A percentile compares a stretch with the other conserved stretches of the same genome.
Evolutionary conservation across 2,329 filamentous ascomycete species (phyloP).

Genomic region (Colletotrichum higginsianum): DNA sequence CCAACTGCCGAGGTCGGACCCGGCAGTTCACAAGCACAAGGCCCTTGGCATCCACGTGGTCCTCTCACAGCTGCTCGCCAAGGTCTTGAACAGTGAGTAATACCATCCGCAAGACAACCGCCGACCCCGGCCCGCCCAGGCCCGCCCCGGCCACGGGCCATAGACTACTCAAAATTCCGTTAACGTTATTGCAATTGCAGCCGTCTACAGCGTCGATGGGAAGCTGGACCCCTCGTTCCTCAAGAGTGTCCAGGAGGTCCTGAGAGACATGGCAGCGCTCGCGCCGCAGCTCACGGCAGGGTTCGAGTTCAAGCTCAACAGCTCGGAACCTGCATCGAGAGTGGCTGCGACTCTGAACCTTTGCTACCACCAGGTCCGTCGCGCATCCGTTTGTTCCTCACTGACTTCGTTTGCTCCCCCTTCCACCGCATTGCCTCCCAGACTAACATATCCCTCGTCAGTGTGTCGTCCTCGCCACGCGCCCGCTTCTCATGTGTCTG

Average conservation of each 20-base stretch:
- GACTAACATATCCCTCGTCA: background rate
- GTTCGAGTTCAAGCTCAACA: constrained; percentile 32
- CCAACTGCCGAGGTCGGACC: constrained; percentile 14
- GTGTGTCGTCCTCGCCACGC: constrained; percentile 26
- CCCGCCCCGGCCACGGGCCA: too few relatives aligned
- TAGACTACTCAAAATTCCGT: background rate
- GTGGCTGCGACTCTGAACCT: constrained; percentile 25
- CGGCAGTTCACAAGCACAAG: constrained; percentile 4
- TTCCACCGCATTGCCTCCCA: too few relatives aligned
- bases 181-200: background rate
- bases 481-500: constrained; percentile 23
- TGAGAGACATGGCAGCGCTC: constrained; percentile 19
- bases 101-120: accelerated
- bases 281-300: constrained; percentile 18
- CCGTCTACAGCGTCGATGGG: constrained; percentile 30
- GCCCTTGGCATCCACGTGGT: constrained; percentile 26
- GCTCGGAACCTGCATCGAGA: constrained; percentile 18
- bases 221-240: constrained; percentile 25
- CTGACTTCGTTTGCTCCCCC: too few relatives aligned
- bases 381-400: background rate
- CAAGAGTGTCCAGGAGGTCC: constrained; percentile 19
- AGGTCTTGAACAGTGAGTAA: constrained; percentile 26
- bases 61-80: constrained; percentile 27
- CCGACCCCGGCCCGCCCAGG: too few relatives aligned
- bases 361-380: constrained; percentile 28